Percentiles rank a stretch among this genome's conserved stretches.
Conservation (phyloP, 306 rosid genomes). For the Rosa persica region DNA sequence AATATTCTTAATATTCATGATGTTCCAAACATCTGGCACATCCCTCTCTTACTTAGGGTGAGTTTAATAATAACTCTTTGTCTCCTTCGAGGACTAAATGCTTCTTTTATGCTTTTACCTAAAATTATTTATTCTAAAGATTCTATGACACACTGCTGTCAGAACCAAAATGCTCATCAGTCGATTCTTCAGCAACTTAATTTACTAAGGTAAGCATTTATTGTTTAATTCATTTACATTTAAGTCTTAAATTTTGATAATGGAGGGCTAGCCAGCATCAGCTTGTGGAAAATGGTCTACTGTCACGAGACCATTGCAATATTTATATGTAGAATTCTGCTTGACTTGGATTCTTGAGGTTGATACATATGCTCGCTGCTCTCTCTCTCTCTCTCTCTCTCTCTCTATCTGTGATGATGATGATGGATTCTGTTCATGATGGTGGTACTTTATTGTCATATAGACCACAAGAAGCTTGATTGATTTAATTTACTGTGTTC, state of each 20-base stretch:
- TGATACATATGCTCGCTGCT: conserved; percentile 9
- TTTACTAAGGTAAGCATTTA: conserved; percentile 54
- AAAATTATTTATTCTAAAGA: conserved; percentile 25
- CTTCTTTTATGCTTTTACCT: conserved; percentile 20
- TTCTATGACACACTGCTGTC: conserved; percentile 29
- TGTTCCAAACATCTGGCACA: conserved; percentile 98
- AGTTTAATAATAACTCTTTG: conserved; percentile 33
- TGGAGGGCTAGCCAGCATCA: conserved; percentile 7
- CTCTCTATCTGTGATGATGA: neutral
- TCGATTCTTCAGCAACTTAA: conserved; percentile 85
- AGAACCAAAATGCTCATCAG: conserved; percentile 91
- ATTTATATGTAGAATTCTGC: conserved; percentile 11
- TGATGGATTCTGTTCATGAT: neutral
- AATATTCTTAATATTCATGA: conserved; percentile 94
- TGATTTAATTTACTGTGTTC: conserved; percentile 22
- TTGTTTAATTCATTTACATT: conserved; percentile 1
- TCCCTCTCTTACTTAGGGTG: conserved; percentile 94
- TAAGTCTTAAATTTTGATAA: conserved; percentile 9
- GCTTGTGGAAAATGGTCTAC: conserved; percentile 18
- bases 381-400: neutral
- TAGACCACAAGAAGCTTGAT: conserved; percentile 10
- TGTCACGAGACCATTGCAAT: conserved; percentile 12
- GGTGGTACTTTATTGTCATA: neutral
- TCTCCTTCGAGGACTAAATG: conserved; percentile 25
- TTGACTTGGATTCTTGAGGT: conserved; percentile 8